phyloP scores from a whole-genome alignment of 768 basidiomycete species.

The Crepidotus variabilis region DNA sequence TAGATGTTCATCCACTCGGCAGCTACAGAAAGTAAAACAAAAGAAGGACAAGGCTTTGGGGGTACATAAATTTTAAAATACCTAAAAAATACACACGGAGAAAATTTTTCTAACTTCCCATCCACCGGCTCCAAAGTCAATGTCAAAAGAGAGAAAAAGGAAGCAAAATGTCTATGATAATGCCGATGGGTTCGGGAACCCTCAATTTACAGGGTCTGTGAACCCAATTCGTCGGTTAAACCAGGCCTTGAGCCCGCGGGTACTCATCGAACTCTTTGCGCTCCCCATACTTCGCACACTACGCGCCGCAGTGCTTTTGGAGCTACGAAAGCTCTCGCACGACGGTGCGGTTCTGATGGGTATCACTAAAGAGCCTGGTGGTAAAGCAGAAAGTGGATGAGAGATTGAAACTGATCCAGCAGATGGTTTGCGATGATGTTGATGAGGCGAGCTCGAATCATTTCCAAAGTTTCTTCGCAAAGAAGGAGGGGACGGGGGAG shows the following conservation, averaged over 20 bases:
- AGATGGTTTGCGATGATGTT: background rate
- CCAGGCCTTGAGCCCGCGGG: constrained; percentile 37
- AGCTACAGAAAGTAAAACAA: background rate
- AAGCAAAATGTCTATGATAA: constrained; percentile 6
- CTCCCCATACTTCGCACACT: constrained; percentile 42
- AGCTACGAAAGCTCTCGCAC: constrained; percentile 44
- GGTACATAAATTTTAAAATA: background rate
- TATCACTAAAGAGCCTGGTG: background rate
- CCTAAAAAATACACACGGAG: background rate
- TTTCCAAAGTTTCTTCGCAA: background rate
- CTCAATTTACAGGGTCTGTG: constrained; percentile 6
- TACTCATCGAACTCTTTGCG: constrained; percentile 36
- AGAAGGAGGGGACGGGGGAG: background rate
- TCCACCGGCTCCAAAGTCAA: background rate
- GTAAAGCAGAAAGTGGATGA: background rate
- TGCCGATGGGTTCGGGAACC: background rate
- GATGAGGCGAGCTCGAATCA: background rate
- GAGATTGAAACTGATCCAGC: background rate
- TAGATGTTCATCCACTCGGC: background rate
- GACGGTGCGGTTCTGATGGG: constrained; percentile 36
- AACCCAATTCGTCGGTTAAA: constrained; percentile 27
- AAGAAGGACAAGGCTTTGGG: background rate
- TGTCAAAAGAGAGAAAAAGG: background rate
- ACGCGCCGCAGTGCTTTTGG: constrained; percentile 33
- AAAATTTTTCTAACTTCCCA: background rate